These are phyloP conservation scores for Pogostemon cablin DNA, from an alignment of 257 asterid species.

Conservation along the genomic window DNA sequence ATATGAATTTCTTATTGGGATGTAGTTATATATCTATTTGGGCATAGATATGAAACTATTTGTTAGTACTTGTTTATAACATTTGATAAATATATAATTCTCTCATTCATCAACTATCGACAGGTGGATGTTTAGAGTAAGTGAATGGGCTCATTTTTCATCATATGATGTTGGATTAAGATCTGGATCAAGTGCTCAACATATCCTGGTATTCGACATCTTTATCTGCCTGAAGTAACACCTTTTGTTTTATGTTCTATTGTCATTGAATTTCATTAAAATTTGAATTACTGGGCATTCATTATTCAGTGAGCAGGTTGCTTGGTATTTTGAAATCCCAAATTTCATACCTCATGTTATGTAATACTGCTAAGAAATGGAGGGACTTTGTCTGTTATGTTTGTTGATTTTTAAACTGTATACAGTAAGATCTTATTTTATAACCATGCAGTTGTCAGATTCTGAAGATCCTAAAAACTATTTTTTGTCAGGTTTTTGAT, in stretches of 20 bases:
- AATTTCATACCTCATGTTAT: conserved; percentile 5
- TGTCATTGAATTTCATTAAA: conserved; percentile 6
- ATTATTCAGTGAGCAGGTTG: conserved; percentile 14
- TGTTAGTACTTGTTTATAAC: neutral
- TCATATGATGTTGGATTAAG: conserved; percentile 95
- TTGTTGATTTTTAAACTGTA: conserved; percentile 2
- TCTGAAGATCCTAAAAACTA: conserved; percentile 21
- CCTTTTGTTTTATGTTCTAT: neutral
- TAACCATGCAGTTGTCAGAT: conserved; percentile 9
- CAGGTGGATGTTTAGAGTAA: conserved; percentile 98
- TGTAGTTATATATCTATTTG: conserved; percentile 10
- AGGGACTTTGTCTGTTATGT: conserved; percentile 7
- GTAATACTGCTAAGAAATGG: conserved; percentile 13
- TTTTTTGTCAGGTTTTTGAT: conserved; percentile 74
- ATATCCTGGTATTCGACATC: conserved; percentile 73
- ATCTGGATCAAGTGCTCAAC: conserved; percentile 90
- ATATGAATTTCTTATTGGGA: neutral
- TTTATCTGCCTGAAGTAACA: conserved; percentile 17
- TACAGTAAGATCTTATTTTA: conserved; percentile 3
- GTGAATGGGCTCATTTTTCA: conserved; percentile 97
- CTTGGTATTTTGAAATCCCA: conserved; percentile 22
- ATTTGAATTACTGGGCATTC: conserved; percentile 6
- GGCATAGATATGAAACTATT: conserved; percentile 20
- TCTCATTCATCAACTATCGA: conserved; percentile 30
- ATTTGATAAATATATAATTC: conserved; percentile 5